These are phyloP conservation scores for Xylaria sp. DNA, from an alignment of 2,329 filamentous ascomycete genomes.

Conservation along the genomic window DNA sequence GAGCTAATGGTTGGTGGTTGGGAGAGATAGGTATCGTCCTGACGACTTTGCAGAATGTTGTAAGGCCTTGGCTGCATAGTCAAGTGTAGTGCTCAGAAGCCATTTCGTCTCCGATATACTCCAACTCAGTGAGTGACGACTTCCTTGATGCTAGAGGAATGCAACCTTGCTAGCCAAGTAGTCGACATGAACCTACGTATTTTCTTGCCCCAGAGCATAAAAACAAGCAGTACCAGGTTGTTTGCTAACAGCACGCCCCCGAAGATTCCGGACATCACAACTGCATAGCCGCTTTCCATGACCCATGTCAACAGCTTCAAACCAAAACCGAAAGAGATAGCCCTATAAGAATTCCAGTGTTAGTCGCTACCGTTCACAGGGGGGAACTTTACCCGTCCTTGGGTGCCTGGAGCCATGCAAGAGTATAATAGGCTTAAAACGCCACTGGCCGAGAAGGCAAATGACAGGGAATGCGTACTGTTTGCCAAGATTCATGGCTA, in stretches of 20 bases:
- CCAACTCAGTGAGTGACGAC: conserved; percentile 41
- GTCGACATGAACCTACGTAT: conserved; percentile 58
- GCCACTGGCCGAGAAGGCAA: background rate
- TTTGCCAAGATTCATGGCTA: conserved; percentile 67
- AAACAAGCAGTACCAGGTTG: conserved; percentile 59
- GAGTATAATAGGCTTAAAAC: background rate
- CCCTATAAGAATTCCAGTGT: conserved; percentile 38
- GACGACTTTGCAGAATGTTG: background rate
- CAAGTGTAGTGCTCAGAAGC: background rate
- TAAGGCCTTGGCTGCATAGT: conserved; percentile 24
- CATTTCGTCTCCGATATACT: conserved; percentile 5
- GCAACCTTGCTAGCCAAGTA: conserved; percentile 61
- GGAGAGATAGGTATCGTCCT: conserved; percentile 3
- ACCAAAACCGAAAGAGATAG: conserved; percentile 64
- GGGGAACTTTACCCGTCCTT: background rate
- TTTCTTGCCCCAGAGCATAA: conserved; percentile 63
- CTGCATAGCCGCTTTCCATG: conserved; percentile 58
- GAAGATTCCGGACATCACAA: conserved; percentile 63
- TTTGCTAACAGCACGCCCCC: conserved; percentile 60
- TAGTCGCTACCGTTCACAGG: conserved; percentile 11
- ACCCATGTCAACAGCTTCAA: conserved; percentile 64
- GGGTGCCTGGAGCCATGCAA: background rate
- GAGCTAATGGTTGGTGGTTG: background rate
- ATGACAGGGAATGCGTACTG: conserved; percentile 47
- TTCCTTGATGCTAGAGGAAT: conserved; percentile 48